Base-by-base conservation (phyloP, 2,329 filamentous ascomycete genomes). In the Aspergillus neotritici region DNA sequence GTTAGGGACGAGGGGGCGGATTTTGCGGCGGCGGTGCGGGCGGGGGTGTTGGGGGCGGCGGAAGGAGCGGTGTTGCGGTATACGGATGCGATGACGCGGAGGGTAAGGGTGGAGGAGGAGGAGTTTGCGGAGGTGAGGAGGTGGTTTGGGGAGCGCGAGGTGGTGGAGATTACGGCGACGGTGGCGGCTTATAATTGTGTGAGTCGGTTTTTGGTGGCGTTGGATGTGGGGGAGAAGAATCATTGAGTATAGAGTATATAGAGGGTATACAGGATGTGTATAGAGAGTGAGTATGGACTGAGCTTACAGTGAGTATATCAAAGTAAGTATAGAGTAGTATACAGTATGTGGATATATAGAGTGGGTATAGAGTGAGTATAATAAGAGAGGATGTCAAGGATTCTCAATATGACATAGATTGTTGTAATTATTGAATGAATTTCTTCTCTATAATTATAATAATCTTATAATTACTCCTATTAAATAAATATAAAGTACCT, bases 181-280 rank as follows among this genome's bases (percentile, higher is more conserved):
- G 78, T 87, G 43, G 86, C 85, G 10, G 81, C 79, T 42, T 94
- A 94, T 63, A 94, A 94, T 62, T 90, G 86, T 60, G 87, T 94
- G 12, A 89, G 84, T 63, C 77, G 87, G 25, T 90, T 94, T 55
- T 65, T 94, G 53, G 87, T 94, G 14, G 87, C 87, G 11, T 65
- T 94, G 43, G 83, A 94, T 68, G 86, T 70, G 42, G 68, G 66
- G 7, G 68, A 71, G 53, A 68, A 65, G 55, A 69, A 69, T 29
- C 49, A 53, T 25, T 8, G 21, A 25, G 21, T 8, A 25, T 9
- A 25, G 21, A 25, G 21, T 21, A 21, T 21, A 6, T 2, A 21
- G 21, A n/a, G n/a, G n/a, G n/a, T n/a, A n/a, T 21, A 21, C 7
- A 21, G 21, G 5, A 6, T 21, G 5, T 21, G 21, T n/a, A n/a